phyloP scores from a whole-genome alignment of 1,284 basidiomycete genomes.

The Ganoderma boninense region DNA sequence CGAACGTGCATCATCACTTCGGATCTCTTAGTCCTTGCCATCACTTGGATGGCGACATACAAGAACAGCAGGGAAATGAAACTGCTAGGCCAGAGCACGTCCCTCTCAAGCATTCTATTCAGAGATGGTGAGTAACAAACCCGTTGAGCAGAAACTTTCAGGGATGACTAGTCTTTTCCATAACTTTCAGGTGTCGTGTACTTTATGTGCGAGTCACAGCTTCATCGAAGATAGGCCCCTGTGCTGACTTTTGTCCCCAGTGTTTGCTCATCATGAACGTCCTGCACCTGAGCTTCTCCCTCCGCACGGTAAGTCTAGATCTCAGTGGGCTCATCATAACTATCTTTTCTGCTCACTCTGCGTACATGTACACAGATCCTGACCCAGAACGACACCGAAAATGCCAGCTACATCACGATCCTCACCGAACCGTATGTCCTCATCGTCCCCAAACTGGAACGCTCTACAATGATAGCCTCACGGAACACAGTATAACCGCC shows the following conservation, averaged over 20 bases:
- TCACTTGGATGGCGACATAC: slow-evolving; percentile 13
- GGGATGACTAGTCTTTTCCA: no score
- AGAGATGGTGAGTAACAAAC: slow-evolving; percentile 10
- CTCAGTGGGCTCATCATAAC: no score
- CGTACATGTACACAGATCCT: slow-evolving; percentile 1
- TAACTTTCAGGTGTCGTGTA: slow-evolving; percentile 2
- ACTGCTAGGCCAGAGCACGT: slow-evolving; percentile 2
- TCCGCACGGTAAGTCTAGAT: slow-evolving; percentile 4
- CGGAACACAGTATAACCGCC: slow-evolving; percentile 7
- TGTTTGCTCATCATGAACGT: slow-evolving; percentile 9
- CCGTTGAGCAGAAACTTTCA: neutral
- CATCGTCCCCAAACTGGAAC: neutral
- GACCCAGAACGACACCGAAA: neutral
- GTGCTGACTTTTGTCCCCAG: neutral
- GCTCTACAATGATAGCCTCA: neutral
- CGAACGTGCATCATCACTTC: slow-evolving; percentile 7
- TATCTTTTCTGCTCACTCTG: no score
- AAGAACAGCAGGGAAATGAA: slow-evolving; percentile 4
- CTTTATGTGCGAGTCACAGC: slow-evolving; percentile 10
- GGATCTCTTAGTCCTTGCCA: slow-evolving; percentile 6
- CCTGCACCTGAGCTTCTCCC: slow-evolving; percentile 17
- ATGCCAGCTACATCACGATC: slow-evolving; percentile 12
- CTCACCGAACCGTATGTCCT: slow-evolving; percentile 12
- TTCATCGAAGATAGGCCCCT: neutral
- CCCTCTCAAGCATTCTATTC: slow-evolving; percentile 10